phyloP scores from a whole-genome alignment of 148 eudicot species.

The Linanthus parryae region DNA sequence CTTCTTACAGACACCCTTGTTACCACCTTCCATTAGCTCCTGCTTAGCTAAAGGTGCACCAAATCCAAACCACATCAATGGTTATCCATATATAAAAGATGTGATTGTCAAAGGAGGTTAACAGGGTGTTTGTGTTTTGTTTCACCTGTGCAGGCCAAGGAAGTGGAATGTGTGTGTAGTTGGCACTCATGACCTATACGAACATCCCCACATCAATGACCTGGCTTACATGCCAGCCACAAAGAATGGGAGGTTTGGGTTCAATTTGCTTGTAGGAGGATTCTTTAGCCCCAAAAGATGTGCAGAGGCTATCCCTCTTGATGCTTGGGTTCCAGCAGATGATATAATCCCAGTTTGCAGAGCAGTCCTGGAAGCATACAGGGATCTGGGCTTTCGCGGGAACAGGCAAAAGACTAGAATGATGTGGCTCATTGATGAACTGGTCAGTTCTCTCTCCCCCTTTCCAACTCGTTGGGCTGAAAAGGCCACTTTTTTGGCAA shows the following conservation, averaged over 20 bases:
- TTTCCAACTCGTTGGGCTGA: neutral
- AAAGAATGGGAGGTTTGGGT: constrained; percentile 73
- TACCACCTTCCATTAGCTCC: too few species aligned
- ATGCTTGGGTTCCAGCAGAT: constrained; percentile 91
- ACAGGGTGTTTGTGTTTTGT: neutral
- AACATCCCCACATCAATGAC: constrained; percentile 97
- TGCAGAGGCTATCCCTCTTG: constrained; percentile 89
- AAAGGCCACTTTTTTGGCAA: too few species aligned
- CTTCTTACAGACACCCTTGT: too few species aligned
- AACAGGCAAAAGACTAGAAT: constrained; percentile 88
- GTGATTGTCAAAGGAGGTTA: too few species aligned
- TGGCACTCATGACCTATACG: constrained; percentile 91
- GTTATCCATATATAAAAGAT: too few species aligned
- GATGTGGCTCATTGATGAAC: constrained; percentile 99
- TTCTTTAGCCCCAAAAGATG: constrained; percentile 93
- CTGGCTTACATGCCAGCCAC: constrained; percentile 97
- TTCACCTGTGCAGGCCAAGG: constrained; percentile 59
- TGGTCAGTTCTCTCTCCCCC: constrained; percentile 42
- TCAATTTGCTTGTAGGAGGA: constrained; percentile 88
- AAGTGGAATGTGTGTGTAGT: constrained; percentile 97
- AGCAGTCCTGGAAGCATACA: constrained; percentile 83
- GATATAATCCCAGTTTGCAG: constrained; percentile 60
- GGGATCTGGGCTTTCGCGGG: constrained; percentile 93
- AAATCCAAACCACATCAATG: too few species aligned
- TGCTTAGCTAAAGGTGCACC: too few species aligned